Percentiles rank a stretch among this genome's conserved stretches.
phyloP scores from a whole-genome alignment of 2,329 filamentous ascomycete species.

The Neonectria faginata region DNA sequence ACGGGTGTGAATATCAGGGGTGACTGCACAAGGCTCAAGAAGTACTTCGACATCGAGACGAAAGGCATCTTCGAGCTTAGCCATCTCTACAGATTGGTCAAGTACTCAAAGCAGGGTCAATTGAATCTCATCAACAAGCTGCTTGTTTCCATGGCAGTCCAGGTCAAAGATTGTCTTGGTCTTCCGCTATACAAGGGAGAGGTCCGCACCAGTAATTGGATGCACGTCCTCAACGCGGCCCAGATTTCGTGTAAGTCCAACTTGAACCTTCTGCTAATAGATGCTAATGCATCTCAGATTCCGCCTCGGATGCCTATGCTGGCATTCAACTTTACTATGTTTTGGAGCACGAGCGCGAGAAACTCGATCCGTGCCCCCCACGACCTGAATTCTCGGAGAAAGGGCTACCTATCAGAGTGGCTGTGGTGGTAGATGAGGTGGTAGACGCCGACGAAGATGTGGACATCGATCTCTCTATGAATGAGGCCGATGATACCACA shows the following conservation, averaged over 20 bases:
- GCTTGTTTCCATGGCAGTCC: conserved; percentile 73
- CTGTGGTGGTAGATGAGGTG: conserved; percentile 37
- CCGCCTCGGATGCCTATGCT: conserved; percentile 87
- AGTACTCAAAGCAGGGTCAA: conserved; percentile 66
- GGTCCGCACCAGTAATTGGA: conserved; percentile 83
- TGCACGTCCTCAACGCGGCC: conserved; percentile 65
- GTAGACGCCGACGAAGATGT: conserved; percentile 5
- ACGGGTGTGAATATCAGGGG: conserved; percentile 80
- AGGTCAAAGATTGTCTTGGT: conserved; percentile 77
- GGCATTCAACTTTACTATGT: conserved; percentile 78
- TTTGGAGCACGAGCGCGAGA: conserved; percentile 75
- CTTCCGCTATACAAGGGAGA: conserved; percentile 81
- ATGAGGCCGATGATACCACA: conserved; percentile 6
- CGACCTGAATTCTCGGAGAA: conserved; percentile 76
- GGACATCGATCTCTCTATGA: conserved; percentile 22
- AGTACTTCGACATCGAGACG: conserved; percentile 72
- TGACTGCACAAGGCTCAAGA: conserved; percentile 76
- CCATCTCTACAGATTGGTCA: conserved; percentile 83
- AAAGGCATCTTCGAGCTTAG: conserved; percentile 83
- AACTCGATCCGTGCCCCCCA: conserved; percentile 76
- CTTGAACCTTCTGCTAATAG: no score
- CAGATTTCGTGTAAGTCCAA: conserved; percentile 76
- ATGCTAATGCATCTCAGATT: conserved; percentile 62
- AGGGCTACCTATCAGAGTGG: conserved; percentile 70
- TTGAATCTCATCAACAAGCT: conserved; percentile 72